Evolutionary conservation across 139 green algal genomes (phyloP).

Genomic region (Monoraphidium neglectum): DNA sequence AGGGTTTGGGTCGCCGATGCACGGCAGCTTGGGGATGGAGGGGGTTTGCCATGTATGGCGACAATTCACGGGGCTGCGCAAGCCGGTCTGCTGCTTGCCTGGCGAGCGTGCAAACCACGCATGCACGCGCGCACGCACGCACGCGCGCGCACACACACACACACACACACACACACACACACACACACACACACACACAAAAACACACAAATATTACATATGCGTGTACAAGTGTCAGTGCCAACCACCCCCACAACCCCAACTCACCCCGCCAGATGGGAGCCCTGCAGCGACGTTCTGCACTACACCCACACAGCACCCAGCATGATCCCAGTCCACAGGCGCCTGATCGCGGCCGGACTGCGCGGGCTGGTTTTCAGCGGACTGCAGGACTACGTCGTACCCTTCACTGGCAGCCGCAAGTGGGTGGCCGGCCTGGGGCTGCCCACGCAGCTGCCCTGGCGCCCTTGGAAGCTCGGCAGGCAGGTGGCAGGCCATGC

Average conservation of each 20-base stretch:
- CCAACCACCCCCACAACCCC: neutral
- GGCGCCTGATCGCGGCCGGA: neutral
- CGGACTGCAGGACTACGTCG: slow-evolving; percentile 39
- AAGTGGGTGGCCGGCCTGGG: slow-evolving; percentile 39
- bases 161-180: too few species aligned
- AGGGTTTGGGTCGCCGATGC: too few species aligned
- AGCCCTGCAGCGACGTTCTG: slow-evolving; percentile 31
- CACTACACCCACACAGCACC: slow-evolving; percentile 16
- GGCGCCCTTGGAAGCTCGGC: slow-evolving; percentile 2
- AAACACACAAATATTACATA: too few species aligned
- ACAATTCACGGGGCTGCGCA: too few species aligned
- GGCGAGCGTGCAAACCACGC: too few species aligned
- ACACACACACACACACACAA: too few species aligned
- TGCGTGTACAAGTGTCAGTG: too few species aligned
- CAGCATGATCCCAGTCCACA: slow-evolving; percentile 24
- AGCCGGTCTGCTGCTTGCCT: too few species aligned
- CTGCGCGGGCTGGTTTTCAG: slow-evolving; percentile 43
- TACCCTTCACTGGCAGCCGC: slow-evolving; percentile 43
- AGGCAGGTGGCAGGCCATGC: slow-evolving; percentile 38
- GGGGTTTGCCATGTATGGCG: too few species aligned
- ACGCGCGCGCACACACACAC: too few species aligned
- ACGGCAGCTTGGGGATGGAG: too few species aligned
- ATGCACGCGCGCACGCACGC: too few species aligned
- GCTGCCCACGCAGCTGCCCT: neutral
- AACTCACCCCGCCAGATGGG: slow-evolving; percentile 16